phyloP scores from a whole-genome alignment of 176 grass and related monocot species.

The Hordeum marinum region DNA sequence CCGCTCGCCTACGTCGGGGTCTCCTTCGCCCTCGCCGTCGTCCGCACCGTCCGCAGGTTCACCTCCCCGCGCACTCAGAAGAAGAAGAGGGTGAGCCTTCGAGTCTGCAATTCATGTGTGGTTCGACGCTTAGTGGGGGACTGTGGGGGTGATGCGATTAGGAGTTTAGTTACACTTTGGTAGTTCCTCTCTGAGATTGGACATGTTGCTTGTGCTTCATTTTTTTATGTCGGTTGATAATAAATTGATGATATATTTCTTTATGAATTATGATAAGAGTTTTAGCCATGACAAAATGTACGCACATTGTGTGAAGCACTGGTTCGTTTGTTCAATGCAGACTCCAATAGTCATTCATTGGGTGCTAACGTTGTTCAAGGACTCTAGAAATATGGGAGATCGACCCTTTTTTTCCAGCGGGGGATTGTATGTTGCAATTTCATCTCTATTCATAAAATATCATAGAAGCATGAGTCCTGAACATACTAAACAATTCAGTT shows the following conservation, averaged over 20 bases:
- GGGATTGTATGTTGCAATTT: neutral
- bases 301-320: neutral
- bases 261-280: neutral
- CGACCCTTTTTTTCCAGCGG: neutral
- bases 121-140: neutral
- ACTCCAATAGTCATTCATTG: neutral
- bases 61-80: slow-evolving; percentile 79
- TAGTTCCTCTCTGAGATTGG: neutral
- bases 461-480: neutral
- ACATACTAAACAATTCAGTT: neutral
- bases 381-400: neutral
- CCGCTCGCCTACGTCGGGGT: slow-evolving; percentile 69
- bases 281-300: neutral
- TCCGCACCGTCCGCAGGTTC: slow-evolving; percentile 60
- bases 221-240: neutral
- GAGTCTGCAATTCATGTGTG: neutral
- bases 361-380: neutral
- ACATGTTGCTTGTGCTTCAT: neutral
- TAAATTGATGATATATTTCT: neutral
- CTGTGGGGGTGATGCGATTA: neutral
- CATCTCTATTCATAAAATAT: neutral
- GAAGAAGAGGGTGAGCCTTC: slow-evolving; percentile 58
- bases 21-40: slow-evolving; percentile 65
- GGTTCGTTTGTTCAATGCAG: slow-evolving; percentile 2
- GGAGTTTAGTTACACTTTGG: neutral